phyloP scores from a whole-genome alignment of 208 protist species.

The Leishmania turanica region DNA sequence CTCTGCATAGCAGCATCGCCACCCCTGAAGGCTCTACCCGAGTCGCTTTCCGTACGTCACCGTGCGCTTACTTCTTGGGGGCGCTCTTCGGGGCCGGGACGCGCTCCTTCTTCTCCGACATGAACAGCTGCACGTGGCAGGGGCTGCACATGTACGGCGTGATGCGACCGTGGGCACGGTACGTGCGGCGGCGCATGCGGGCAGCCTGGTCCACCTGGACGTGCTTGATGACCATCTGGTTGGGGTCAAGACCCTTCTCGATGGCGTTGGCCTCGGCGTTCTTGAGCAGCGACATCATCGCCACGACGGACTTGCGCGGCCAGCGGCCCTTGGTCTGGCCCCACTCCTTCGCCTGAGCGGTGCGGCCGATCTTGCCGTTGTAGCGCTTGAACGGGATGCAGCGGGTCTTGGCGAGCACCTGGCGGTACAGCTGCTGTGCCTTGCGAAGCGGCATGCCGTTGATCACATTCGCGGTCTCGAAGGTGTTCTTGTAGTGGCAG shows the following conservation, averaged over 20 bases:
- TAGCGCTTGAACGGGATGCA: slow-evolving; percentile 96
- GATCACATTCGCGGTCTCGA: slow-evolving; percentile 93
- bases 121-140: slow-evolving; percentile 91
- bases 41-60: neutral
- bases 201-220: slow-evolving; percentile 92
- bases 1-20: neutral
- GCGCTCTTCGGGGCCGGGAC: slow-evolving; percentile 72
- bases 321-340: slow-evolving; percentile 93
- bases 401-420: slow-evolving; percentile 94
- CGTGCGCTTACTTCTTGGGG: slow-evolving; percentile 68
- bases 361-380: slow-evolving; percentile 92
- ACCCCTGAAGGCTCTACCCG: neutral
- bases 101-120: slow-evolving; percentile 78
- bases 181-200: slow-evolving; percentile 93
- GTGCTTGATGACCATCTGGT: slow-evolving; percentile 94
- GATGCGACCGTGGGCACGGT: slow-evolving; percentile 96
- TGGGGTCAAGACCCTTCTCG: slow-evolving; percentile 92
- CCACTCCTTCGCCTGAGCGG: slow-evolving; percentile 93
- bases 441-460: slow-evolving; percentile 93
- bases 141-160: slow-evolving; percentile 94
- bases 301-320: slow-evolving; percentile 94
- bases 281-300: slow-evolving; percentile 92
- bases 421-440: slow-evolving; percentile 93
- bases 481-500: slow-evolving; percentile 97
- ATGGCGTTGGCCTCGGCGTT: slow-evolving; percentile 94